Conservation (phyloP, 2,329 filamentous ascomycete genomes). For the Pseudogymnoascus sp. region DNA sequence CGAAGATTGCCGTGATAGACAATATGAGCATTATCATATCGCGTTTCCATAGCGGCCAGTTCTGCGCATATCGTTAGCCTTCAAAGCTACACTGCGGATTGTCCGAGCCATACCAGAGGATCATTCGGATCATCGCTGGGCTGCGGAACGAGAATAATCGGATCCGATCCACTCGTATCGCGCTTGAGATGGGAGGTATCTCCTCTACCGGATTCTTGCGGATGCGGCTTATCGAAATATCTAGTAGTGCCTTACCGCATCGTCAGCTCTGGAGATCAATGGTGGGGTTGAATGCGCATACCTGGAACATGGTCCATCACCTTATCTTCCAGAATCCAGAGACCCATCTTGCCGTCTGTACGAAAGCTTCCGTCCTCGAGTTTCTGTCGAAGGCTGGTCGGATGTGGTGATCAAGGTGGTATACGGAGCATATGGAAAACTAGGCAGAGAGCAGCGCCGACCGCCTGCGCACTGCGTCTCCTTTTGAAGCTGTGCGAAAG, state of each 20-base stretch:
- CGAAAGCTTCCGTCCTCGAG: not conserved
- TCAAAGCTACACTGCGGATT: not conserved
- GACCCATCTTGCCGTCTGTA: conserved; percentile 45
- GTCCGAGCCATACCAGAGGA: conserved; percentile 51
- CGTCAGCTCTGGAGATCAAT: not conserved
- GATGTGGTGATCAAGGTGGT: conserved; percentile 3
- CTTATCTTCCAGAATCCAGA: conserved; percentile 66
- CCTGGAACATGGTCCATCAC: conserved; percentile 66
- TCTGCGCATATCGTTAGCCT: conserved; percentile 37
- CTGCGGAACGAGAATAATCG: conserved; percentile 81
- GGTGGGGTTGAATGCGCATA: conserved; percentile 33
- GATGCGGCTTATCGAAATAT: conserved; percentile 54
- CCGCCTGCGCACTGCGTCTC: not conserved
- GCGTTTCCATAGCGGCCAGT: conserved; percentile 81
- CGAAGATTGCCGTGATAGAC: conserved; percentile 74
- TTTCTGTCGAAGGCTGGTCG: conserved; percentile 11
- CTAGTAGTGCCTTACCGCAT: conserved; percentile 46
- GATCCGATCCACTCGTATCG: conserved; percentile 56
- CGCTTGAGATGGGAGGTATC: conserved; percentile 56
- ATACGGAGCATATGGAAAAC: not conserved
- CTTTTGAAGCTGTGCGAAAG: conserved; percentile 2
- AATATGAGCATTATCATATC: conserved; percentile 74
- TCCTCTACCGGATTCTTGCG: conserved; percentile 32
- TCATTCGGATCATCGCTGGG: conserved; percentile 88
- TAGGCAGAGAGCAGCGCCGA: conserved; percentile 5